Conservation (phyloP, 768 basidiomycete species). For the Lenzites betulinus region DNA sequence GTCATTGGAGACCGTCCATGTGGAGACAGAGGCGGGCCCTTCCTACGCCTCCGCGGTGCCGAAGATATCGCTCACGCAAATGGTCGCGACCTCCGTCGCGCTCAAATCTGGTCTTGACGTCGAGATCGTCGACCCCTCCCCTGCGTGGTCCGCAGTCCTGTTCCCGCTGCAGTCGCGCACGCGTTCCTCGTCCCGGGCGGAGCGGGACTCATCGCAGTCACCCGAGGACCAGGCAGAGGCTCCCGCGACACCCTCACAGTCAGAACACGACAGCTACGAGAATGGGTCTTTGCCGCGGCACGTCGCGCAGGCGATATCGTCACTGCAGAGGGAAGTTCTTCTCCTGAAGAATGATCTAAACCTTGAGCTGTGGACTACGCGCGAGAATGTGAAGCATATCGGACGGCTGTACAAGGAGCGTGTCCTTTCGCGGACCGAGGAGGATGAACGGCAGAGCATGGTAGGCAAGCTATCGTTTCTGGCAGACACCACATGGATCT, state of each 20-base stretch:
- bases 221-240: constrained; percentile 2
- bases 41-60: not conserved
- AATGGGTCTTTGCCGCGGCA: constrained; percentile 29
- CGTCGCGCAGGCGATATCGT: constrained; percentile 65
- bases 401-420: constrained; percentile 78
- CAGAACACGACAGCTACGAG: not conserved
- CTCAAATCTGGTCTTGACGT: constrained; percentile 72
- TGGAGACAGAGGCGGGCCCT: not conserved
- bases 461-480: constrained; percentile 43
- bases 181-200: constrained; percentile 29
- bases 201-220: constrained; percentile 1
- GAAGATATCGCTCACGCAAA: constrained; percentile 66
- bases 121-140: constrained; percentile 52
- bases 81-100: constrained; percentile 71
- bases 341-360: constrained; percentile 80
- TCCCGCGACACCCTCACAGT: constrained; percentile 1
- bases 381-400: constrained; percentile 81
- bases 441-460: constrained; percentile 79
- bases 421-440: constrained; percentile 70
- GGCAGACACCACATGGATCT: not conserved
- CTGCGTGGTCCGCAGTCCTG: constrained; percentile 54
- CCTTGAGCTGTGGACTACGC: constrained; percentile 81
- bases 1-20: constrained; percentile 16
- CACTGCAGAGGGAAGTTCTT: constrained; percentile 74
- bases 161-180: constrained; percentile 36